Percentiles rank a stretch among this genome's conserved stretches.
phyloP scores from a whole-genome alignment of 306 rosid species.

The Medicago ruthenica region DNA sequence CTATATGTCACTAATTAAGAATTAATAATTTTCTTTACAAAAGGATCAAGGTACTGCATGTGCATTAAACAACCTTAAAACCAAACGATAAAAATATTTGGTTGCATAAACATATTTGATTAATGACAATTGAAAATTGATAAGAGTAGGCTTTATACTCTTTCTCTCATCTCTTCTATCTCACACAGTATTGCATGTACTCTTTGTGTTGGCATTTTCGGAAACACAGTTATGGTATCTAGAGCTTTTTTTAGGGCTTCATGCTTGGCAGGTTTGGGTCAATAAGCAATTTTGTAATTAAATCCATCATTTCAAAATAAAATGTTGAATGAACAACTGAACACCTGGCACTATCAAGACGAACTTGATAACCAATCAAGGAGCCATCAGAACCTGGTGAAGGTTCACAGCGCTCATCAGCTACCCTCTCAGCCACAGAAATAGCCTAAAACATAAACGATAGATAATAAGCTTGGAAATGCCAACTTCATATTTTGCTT shows the following conservation, averaged over 20 bases:
- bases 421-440: slow-evolving; percentile 97
- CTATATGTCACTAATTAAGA: neutral
- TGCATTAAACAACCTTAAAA: slow-evolving; percentile 24
- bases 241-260: neutral
- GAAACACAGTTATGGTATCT: neutral
- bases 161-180: neutral
- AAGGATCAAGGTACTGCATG: slow-evolving; percentile 23
- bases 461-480: slow-evolving; percentile 3
- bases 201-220: neutral
- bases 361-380: slow-evolving; percentile 97
- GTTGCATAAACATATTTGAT: slow-evolving; percentile 25
- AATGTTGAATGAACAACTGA: slow-evolving; percentile 35
- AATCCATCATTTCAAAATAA: slow-evolving; percentile 1
- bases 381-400: slow-evolving; percentile 91
- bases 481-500: slow-evolving; percentile 4
- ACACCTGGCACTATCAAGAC: slow-evolving; percentile 95
- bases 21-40: slow-evolving; percentile 20
- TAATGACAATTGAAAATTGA: neutral
- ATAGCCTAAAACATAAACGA: slow-evolving; percentile 67
- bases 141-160: neutral
- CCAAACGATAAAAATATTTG: neutral
- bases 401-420: slow-evolving; percentile 92
- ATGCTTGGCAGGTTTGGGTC: neutral
- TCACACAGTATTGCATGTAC: neutral
- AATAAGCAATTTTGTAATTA: slow-evolving; percentile 2